Conservation (phyloP, 2,329 filamentous ascomycete genomes). For the Trichophyton benhamiae region DNA sequence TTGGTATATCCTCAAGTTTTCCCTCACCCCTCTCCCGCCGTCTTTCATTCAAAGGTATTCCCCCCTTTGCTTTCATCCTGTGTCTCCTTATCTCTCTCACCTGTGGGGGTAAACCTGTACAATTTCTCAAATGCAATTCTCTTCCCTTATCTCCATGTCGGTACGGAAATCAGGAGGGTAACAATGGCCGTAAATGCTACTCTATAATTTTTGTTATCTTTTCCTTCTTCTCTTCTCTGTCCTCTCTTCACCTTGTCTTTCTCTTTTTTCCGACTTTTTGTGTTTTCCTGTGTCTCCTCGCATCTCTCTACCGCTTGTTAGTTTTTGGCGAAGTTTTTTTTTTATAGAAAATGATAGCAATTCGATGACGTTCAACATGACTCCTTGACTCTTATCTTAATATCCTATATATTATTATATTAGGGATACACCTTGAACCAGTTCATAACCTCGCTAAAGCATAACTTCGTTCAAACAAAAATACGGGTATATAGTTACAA, state of each 20-base stretch:
- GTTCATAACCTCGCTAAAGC: too few relatives aligned
- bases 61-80: neutral
- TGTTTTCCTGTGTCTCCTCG: neutral
- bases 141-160: neutral
- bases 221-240: conserved; percentile 11
- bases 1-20: neutral
- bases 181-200: conserved; percentile 7
- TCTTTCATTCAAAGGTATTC: neutral
- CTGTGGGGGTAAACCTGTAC: conserved; percentile 2
- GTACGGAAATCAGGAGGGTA: conserved; percentile 1
- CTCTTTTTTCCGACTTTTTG: neutral
- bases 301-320: neutral
- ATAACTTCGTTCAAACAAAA: too few relatives aligned
- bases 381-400: neutral
- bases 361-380: neutral
- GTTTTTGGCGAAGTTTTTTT: conserved; percentile 7
- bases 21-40: neutral
- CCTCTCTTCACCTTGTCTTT: conserved; percentile 6
- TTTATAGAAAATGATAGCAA: conserved; percentile 11
- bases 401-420: neutral
- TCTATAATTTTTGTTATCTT: conserved; percentile 19
- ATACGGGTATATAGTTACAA: neutral
- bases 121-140: conserved; percentile 5
- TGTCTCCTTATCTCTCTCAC: neutral
- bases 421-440: too few relatives aligned